Evolutionary conservation across 1,139 yeast genomes (phyloP).

Genomic region (Diutina mesorugosa): DNA sequence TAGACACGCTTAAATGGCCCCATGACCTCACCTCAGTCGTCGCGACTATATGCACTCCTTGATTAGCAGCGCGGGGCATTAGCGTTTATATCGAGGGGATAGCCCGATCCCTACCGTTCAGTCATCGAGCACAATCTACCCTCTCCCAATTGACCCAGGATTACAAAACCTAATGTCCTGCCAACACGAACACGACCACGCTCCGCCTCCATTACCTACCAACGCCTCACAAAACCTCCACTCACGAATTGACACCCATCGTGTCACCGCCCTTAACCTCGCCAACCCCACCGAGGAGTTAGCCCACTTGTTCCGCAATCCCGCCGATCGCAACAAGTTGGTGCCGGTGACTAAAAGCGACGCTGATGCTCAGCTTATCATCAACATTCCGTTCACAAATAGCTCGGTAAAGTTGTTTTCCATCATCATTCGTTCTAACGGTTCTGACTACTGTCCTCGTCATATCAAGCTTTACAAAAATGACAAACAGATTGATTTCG

Average conservation of each 20-base stretch:
- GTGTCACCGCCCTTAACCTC: constrained; percentile 54
- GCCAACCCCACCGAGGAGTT: constrained; percentile 38
- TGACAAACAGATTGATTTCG: constrained; percentile 57
- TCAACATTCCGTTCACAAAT: constrained; percentile 62
- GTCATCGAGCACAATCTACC: neutral
- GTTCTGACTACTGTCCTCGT: constrained; percentile 53
- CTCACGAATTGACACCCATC: constrained; percentile 45
- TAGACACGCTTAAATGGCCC: too few relatives aligned
- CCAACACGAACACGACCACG: constrained; percentile 14
- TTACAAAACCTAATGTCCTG: neutral
- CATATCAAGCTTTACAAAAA: constrained; percentile 65
- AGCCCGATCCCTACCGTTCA: neutral
- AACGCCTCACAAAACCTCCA: constrained; percentile 56
- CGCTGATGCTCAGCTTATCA: constrained; percentile 67
- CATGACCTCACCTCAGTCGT: neutral
- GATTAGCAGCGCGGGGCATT: neutral
- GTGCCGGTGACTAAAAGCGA: constrained; percentile 53
- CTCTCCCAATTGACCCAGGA: neutral
- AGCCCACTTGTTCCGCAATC: constrained; percentile 34
- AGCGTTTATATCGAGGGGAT: neutral
- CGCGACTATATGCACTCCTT: neutral
- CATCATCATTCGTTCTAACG: constrained; percentile 53
- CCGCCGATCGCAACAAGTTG: constrained; percentile 27
- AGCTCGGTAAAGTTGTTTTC: constrained; percentile 68
- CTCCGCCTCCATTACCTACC: constrained; percentile 59